A percentile compares a stretch with the other conserved stretches of the same genome.
These are phyloP conservation scores for Dendrobium huoshanense DNA, from an alignment of 106 monocot genomes.

Conservation along the genomic window DNA sequence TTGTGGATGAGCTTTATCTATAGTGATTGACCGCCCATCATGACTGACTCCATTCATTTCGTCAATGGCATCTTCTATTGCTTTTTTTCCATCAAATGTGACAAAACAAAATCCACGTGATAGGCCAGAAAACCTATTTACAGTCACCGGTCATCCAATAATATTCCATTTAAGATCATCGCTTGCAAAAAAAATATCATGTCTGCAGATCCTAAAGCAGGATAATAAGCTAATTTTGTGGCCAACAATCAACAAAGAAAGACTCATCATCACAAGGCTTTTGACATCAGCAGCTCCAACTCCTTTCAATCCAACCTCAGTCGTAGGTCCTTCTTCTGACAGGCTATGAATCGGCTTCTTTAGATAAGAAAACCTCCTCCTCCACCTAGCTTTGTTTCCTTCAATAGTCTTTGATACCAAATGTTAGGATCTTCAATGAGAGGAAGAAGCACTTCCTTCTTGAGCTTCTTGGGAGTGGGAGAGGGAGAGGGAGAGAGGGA, in stretches of 20 bases:
- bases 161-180: background rate
- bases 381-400: too few species aligned
- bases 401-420: too few species aligned
- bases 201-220: background rate
- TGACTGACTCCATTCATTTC: conserved; percentile 89
- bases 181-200: background rate
- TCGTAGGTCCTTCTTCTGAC: too few species aligned
- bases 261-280: background rate
- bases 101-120: conserved; percentile 96
- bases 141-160: conserved; percentile 29
- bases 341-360: too few species aligned
- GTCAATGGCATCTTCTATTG: conserved; percentile 96
- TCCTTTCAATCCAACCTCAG: too few species aligned
- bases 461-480: too few species aligned
- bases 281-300: background rate
- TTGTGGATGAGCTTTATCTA: conserved; percentile 89
- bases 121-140: conserved; percentile 68
- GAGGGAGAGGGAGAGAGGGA: too few species aligned
- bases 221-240: background rate
- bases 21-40: conserved; percentile 90
- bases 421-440: too few species aligned
- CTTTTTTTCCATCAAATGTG: conserved; percentile 69
- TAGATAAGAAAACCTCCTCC: too few species aligned
- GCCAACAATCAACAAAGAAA: background rate
- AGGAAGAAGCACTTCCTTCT: too few species aligned